Evolutionary conservation across 2,329 filamentous ascomycete genomes (phyloP), one percentile per base, ranked within the genome.

Genomic region (Claviceps spartinae): DNA sequence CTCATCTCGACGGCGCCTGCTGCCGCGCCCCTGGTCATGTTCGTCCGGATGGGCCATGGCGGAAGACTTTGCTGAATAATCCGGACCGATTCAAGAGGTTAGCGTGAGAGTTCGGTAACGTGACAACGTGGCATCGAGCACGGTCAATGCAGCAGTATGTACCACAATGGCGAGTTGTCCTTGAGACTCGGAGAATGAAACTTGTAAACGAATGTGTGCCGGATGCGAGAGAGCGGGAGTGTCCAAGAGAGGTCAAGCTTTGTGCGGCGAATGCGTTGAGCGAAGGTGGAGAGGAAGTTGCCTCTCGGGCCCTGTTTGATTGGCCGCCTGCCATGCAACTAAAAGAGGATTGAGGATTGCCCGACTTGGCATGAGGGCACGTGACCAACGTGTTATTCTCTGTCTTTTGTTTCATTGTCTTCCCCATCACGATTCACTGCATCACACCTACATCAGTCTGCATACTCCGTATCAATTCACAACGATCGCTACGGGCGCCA

Each of bases 31-130:
- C 44, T 50, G 52, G 26, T 54, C 55, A 48, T 43, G 48, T n/a
- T 67, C 57, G 34, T 61, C 58, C 30, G 59, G 56, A 5, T 60
- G 58, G 16, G 61, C 57, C 65, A 67, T 66, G 24, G 44, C 47
- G n/a, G n/a, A 30, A 42, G 36, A n/a, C 18, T 41, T 2, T 14
- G 49, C 49, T 42, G 9, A 30, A 51, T 36, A 8, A 36, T 34
- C 18, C 34, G 14, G 18, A 22, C 26, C 18, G 22, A 37, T 14
- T 30, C 47, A 30, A n/a, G 37, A 16, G 16, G 18, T 34, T 30
- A n/a, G 42, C 13, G 44, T 47, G 1, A 34, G 30, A 30, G 24
- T 34, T 34, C 9, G 18, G 18, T 11, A 20, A 7, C 42, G 8
- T 24, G 42, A 14, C 42, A 44, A 44, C 42, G 42, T 26, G 42